Conservation (phyloP, 169 alveolate genomes). For the Eimeria praecox region DNA sequence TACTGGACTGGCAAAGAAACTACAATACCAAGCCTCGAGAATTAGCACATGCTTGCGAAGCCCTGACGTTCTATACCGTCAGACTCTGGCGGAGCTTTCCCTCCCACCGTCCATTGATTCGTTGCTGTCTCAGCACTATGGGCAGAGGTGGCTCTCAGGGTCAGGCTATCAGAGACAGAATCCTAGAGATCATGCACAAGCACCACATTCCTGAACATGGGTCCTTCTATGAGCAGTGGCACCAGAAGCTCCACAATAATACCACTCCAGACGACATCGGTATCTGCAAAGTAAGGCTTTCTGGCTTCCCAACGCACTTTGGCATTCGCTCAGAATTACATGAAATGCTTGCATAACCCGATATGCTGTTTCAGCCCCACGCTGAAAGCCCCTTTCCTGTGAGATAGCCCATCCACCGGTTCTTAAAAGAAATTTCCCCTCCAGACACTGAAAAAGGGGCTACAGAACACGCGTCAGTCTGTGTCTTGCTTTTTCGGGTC, state of each 20-base stretch:
- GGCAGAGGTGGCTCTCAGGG: conserved; percentile 96
- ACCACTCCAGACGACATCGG: conserved; percentile 96
- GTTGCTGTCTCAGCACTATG: conserved; percentile 84
- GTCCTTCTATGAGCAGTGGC: conserved; percentile 96
- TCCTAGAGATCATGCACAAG: conserved; percentile 94
- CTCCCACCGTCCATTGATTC: conserved; percentile 83
- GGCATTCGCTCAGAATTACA: background rate
- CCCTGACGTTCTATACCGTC: conserved; percentile 74
- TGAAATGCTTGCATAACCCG: background rate
- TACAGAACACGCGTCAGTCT: background rate
- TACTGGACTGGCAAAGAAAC: conserved; percentile 87
- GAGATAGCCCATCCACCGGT: background rate
- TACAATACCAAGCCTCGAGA: conserved; percentile 86
- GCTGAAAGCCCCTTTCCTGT: background rate
- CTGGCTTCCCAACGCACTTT: background rate
- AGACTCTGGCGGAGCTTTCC: conserved; percentile 82
- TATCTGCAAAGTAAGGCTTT: conserved; percentile 83
- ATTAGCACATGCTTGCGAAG: conserved; percentile 83
- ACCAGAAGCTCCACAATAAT: conserved; percentile 96
- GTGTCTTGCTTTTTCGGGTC: background rate
- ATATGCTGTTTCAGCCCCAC: background rate
- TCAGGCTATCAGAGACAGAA: conserved; percentile 94
- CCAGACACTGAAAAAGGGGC: background rate
- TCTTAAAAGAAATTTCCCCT: background rate
- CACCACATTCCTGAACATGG: conserved; percentile 91